These are phyloP conservation scores for Sphaerulina vaccinii DNA, from an alignment of 2,329 filamentous ascomycete genomes.

Conservation along the genomic window DNA sequence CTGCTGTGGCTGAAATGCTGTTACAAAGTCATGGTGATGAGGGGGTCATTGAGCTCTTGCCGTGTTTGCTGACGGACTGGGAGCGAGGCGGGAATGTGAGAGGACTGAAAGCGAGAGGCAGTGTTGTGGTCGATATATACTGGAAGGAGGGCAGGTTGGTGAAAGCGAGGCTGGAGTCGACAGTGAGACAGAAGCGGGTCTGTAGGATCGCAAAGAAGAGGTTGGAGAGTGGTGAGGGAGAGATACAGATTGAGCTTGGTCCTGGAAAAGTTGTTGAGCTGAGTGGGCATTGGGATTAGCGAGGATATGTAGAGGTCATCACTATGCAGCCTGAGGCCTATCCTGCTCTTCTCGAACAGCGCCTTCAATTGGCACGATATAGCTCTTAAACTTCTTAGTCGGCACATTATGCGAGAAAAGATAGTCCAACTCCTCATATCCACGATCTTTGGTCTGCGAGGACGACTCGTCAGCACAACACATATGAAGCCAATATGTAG, in stretches of 20 bases:
- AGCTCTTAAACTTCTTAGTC: conserved; percentile 3
- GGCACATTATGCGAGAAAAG: conserved; percentile 4
- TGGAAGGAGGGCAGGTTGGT: not conserved
- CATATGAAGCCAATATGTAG: not conserved
- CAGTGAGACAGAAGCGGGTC: not conserved
- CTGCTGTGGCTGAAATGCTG: conserved; percentile 6
- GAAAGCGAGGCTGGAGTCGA: not conserved
- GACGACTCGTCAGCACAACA: not conserved
- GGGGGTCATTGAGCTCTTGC: not conserved
- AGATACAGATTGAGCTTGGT: not conserved
- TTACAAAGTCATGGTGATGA: conserved; percentile 1
- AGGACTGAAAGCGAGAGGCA: not conserved
- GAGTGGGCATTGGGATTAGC: not conserved
- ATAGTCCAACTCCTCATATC: conserved; percentile 6
- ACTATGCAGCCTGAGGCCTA: not conserved
- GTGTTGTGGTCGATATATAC: not conserved
- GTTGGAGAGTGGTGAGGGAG: not conserved
- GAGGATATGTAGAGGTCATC: not conserved
- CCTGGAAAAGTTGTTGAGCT: not conserved
- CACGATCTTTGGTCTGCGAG: not conserved
- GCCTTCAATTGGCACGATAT: conserved; percentile 1
- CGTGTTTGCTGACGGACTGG: not conserved
- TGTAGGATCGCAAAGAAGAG: not conserved
- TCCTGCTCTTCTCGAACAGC: not conserved
- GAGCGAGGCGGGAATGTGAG: not conserved